A percentile compares a stretch with the other conserved stretches of the same genome.
These are phyloP conservation scores for Kuraishia floccosa DNA, from an alignment of 805 yeast genomes.

Conservation along the genomic window DNA sequence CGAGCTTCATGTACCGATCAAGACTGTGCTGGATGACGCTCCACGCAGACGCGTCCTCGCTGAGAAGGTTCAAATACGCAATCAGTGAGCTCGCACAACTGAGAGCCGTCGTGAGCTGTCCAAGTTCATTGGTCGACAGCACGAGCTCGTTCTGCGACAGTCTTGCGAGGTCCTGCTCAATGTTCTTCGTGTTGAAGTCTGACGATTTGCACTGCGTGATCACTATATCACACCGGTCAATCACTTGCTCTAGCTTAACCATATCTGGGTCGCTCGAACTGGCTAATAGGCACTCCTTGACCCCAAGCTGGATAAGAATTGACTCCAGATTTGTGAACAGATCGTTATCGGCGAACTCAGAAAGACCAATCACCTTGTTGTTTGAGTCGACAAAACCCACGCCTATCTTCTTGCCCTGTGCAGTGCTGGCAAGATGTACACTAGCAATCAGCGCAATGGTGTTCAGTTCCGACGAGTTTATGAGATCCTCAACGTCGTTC, in stretches of 20 bases:
- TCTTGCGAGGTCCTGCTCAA: conserved; percentile 70
- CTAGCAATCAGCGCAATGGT: conserved; percentile 46
- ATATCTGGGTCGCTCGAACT: conserved; percentile 36
- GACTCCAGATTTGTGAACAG: conserved; percentile 80
- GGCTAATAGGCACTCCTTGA: conserved; percentile 65
- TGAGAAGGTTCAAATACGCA: conserved; percentile 52
- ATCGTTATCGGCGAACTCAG: conserved; percentile 83
- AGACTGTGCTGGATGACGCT: conserved; percentile 58
- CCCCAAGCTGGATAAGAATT: conserved; percentile 77
- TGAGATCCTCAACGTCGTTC: conserved; percentile 62
- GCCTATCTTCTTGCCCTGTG: conserved; percentile 48
- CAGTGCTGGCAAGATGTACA: conserved; percentile 26
- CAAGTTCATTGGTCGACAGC: conserved; percentile 43
- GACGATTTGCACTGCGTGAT: conserved; percentile 46
- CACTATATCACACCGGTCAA: conserved; percentile 72
- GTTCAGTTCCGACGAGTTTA: conserved; percentile 28
- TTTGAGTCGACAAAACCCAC: conserved; percentile 72
- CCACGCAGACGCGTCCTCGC: conserved; percentile 40
- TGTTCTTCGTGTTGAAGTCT: conserved; percentile 52
- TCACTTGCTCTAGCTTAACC: conserved; percentile 54
- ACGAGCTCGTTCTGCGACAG: conserved; percentile 47
- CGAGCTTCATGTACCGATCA: conserved; percentile 79
- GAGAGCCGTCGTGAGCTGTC: conserved; percentile 39
- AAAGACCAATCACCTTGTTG: conserved; percentile 50
- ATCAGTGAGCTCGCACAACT: conserved; percentile 60